Conservation (phyloP, 352 stramenopile species). For the Nannochloropsis limnetica region DNA sequence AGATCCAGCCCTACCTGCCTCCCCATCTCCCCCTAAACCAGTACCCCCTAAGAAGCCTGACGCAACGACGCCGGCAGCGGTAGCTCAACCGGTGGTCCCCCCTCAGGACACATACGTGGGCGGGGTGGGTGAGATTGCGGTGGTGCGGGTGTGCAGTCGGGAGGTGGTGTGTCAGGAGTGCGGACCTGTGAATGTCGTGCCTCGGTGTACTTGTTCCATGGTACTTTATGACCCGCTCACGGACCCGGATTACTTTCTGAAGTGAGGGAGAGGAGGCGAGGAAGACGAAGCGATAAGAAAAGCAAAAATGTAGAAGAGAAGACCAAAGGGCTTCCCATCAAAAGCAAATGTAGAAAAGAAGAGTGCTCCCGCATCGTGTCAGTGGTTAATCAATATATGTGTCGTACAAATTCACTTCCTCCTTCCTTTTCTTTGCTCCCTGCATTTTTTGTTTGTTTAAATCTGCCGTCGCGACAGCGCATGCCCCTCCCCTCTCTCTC, state of each 20-base stretch:
- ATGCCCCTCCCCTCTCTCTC: not conserved
- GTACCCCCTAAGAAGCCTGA: not conserved
- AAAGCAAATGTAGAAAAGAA: not conserved
- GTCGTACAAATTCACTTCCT: not conserved
- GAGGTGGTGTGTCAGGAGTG: not conserved
- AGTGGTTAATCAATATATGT: too few relatives aligned
- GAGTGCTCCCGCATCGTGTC: too few relatives aligned
- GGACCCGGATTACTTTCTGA: not conserved
- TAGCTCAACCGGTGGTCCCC: not conserved
- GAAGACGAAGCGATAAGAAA: not conserved
- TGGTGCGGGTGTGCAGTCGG: not conserved
- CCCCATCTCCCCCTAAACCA: too few relatives aligned
- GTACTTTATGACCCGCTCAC: not conserved
- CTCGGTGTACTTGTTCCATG: not conserved
- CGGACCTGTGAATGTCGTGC: not conserved
- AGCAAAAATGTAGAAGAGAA: not conserved
- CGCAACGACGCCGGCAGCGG: not conserved
- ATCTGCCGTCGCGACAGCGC: not conserved
- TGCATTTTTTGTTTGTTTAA: not conserved
- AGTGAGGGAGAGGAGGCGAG: not conserved
- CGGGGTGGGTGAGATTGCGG: not conserved
- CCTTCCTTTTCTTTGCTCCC: not conserved
- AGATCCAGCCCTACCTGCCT: too few relatives aligned
- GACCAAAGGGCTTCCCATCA: not conserved
- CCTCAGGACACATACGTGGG: not conserved